A percentile compares a stretch with the other conserved stretches of the same genome.
phyloP scores from a whole-genome alignment of 345 rosid genomes.

The Bruguiera sexangula region DNA sequence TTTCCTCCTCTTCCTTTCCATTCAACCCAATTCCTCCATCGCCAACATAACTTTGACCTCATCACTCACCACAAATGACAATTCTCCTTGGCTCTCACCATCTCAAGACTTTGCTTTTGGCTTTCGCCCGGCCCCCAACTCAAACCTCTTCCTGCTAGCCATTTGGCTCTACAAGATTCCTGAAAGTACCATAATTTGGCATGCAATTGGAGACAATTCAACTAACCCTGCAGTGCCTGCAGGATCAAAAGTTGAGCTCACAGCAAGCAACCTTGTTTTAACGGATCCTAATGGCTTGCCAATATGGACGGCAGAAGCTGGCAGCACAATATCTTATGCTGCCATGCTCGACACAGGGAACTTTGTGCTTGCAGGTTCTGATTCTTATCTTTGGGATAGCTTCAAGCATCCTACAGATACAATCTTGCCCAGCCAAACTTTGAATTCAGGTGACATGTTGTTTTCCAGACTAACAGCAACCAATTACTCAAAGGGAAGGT shows the following conservation, averaged over 20 bases:
- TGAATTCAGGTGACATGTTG: slow-evolving; percentile 19
- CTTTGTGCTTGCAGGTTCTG: slow-evolving; percentile 20
- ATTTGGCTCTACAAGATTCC: too few species aligned
- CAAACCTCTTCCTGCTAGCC: too few species aligned
- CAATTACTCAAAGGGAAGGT: slow-evolving; percentile 23
- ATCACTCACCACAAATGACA: slow-evolving; percentile 10
- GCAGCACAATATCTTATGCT: neutral
- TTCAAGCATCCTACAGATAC: slow-evolving; percentile 41
- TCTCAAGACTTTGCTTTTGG: too few species aligned
- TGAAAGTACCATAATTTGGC: too few species aligned
- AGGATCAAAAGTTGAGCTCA: slow-evolving; percentile 13
- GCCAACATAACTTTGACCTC: slow-evolving; percentile 15
- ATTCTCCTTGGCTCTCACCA: neutral
- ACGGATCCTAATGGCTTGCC: slow-evolving; percentile 4
- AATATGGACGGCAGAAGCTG: slow-evolving; percentile 8
- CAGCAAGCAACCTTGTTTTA: neutral
- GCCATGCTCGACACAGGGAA: slow-evolving; percentile 17
- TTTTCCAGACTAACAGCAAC: slow-evolving; percentile 17
- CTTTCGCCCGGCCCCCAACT: too few species aligned
- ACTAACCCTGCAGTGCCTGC: neutral
- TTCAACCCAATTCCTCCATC: neutral
- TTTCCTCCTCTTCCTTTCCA: slow-evolving; percentile 4
- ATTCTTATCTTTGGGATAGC: slow-evolving; percentile 35
- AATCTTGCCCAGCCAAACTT: slow-evolving; percentile 34
- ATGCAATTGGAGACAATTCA: too few species aligned